Percentiles rank a stretch among this genome's conserved stretches.
Conservation (phyloP, 73 alveolate species). For the Blepharisma japonicum region DNA sequence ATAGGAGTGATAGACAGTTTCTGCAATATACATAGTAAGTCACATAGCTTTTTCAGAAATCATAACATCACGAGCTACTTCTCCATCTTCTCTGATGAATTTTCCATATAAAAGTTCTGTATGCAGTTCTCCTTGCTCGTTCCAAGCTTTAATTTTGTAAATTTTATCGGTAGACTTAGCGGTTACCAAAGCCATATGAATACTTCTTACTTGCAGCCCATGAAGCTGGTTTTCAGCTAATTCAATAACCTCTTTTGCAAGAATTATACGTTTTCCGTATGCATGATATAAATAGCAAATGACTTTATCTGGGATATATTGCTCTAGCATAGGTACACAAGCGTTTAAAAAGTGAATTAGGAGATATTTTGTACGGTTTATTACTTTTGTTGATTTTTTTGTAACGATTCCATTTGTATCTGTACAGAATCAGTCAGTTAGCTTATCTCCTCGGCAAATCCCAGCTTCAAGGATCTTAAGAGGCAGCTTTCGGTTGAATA, state of each 20-base stretch:
- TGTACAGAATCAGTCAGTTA: not conserved
- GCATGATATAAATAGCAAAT: constrained; percentile 9
- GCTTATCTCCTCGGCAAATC: constrained; percentile 12
- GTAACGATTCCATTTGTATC: constrained; percentile 1
- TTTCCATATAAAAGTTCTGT: not conserved
- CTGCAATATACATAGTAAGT: not conserved
- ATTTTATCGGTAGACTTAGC: not conserved
- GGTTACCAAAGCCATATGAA: not conserved
- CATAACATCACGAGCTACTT: not conserved
- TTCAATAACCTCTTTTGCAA: constrained; percentile 7
- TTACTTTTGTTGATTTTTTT: not conserved
- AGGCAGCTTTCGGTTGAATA: not conserved
- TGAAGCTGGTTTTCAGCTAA: constrained; percentile 22
- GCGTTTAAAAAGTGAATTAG: constrained; percentile 6
- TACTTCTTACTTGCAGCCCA: constrained; percentile 28
- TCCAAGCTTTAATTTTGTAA: not conserved
- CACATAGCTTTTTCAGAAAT: constrained; percentile 4
- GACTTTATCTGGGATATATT: constrained; percentile 20
- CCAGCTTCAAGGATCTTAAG: constrained; percentile 19
- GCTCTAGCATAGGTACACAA: constrained; percentile 6
- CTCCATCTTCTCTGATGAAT: not conserved
- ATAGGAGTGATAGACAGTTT: not conserved
- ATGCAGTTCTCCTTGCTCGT: constrained; percentile 9
- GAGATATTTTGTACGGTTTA: not conserved
- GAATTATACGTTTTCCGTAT: not conserved